Conservation (phyloP, 2,329 filamentous ascomycete species). For the Simplicillium sp. region DNA sequence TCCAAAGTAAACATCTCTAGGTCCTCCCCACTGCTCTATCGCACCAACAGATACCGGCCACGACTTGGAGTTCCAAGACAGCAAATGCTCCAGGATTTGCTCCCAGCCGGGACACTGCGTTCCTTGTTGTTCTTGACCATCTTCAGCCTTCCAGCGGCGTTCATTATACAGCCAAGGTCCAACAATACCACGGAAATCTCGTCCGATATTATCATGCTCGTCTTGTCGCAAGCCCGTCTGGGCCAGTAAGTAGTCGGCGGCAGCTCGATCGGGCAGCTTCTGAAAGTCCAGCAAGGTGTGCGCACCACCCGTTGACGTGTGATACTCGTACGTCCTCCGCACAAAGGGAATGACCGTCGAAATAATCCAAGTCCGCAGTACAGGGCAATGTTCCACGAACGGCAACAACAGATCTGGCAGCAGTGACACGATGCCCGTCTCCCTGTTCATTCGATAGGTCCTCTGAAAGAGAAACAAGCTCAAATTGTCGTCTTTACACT, state of each 20-base stretch:
- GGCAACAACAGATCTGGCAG: conserved; percentile 58
- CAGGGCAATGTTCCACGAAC: conserved; percentile 53
- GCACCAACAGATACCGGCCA: conserved; percentile 55
- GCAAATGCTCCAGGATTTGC: conserved; percentile 58
- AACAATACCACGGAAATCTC: conserved; percentile 59
- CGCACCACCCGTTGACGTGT: conserved; percentile 37
- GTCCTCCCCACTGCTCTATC: conserved; percentile 65
- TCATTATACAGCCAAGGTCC: conserved; percentile 66
- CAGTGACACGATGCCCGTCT: conserved; percentile 62
- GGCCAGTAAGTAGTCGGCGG: conserved; percentile 52
- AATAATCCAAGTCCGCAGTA: conserved; percentile 58
- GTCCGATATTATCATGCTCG: conserved; percentile 37
- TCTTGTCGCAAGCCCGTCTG: conserved; percentile 31
- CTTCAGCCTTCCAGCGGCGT: conserved; percentile 37
- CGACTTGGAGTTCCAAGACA: conserved; percentile 44
- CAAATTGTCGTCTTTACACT: conserved; percentile 43
- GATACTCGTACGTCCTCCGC: conserved; percentile 61
- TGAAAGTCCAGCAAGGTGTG: conserved; percentile 56
- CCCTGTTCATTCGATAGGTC: conserved; percentile 58
- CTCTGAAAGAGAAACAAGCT: conserved; percentile 59
- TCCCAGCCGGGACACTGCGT: conserved; percentile 55
- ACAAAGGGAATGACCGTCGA: conserved; percentile 60
- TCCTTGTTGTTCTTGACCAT: conserved; percentile 13
- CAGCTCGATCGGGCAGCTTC: conserved; percentile 45
- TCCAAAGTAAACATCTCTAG: conserved; percentile 59